These are phyloP conservation scores for Penicillium sp. DNA, from an alignment of 2,329 filamentous ascomycete species.

Conservation along the genomic window DNA sequence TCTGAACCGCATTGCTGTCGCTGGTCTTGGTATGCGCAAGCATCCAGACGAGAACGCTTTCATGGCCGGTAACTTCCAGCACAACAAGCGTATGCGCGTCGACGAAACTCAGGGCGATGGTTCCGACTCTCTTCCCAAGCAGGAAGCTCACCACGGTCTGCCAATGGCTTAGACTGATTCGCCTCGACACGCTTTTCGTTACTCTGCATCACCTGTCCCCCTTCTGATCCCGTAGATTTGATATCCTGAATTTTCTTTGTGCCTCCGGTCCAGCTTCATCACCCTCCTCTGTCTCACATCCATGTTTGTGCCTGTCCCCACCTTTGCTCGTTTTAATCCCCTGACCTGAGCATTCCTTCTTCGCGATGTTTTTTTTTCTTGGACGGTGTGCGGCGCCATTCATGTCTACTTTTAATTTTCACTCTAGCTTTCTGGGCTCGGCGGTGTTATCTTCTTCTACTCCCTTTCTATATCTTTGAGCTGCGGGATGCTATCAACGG, in stretches of 20 bases:
- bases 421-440: conserved; percentile 14
- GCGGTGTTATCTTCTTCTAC: conserved; percentile 18
- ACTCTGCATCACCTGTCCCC: neutral
- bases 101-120: conserved; percentile 36
- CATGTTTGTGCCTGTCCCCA: neutral
- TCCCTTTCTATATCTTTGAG: neutral
- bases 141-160: conserved; percentile 35
- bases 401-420: conserved; percentile 7
- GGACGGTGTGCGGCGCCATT: conserved; percentile 27
- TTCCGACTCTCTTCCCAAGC: conserved; percentile 31
- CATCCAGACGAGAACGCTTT: conserved; percentile 45
- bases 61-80: conserved; percentile 39
- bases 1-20: conserved; percentile 49
- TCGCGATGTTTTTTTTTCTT: conserved; percentile 4
- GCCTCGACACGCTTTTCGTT: conserved; percentile 2
- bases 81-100: conserved; percentile 35
- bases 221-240: neutral
- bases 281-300: neutral
- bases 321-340: neutral
- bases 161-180: conserved; percentile 23
- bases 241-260: neutral
- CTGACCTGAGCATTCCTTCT: neutral
- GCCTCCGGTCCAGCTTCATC: neutral
- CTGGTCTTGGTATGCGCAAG: conserved; percentile 49
- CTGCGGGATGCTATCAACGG: neutral